Evolutionary conservation across 1,284 basidiomycete genomes (phyloP).

Genomic region (Heterobasidion parviporum): DNA sequence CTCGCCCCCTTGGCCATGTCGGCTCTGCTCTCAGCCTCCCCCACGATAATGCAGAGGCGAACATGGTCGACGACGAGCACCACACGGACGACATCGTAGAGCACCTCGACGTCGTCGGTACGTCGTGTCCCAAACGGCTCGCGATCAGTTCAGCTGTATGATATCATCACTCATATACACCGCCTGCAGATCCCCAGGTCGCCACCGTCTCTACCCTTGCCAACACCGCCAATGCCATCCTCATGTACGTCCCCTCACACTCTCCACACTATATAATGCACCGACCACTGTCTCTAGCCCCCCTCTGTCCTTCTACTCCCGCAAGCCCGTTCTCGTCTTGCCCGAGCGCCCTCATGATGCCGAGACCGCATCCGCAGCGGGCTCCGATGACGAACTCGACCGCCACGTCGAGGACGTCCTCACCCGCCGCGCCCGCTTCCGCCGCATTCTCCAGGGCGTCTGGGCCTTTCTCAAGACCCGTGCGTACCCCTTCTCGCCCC

Average conservation of each 20-base stretch:
- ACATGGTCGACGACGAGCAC: conserved; percentile 20
- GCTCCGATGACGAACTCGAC: conserved; percentile 64
- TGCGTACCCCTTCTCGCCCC: conserved; percentile 25
- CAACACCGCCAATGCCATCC: conserved; percentile 72
- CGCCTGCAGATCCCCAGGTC: conserved; percentile 57
- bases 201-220: conserved; percentile 63
- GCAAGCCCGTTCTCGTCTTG: conserved; percentile 58
- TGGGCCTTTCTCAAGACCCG: conserved; percentile 84
- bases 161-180: neutral
- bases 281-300: conserved; percentile 33
- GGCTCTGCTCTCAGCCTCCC: conserved; percentile 32
- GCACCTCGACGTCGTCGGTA: conserved; percentile 72
- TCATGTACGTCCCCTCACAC: conserved; percentile 36
- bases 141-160: neutral
- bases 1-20: conserved; percentile 24
- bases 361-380: conserved; percentile 23
- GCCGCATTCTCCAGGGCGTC: conserved; percentile 59
- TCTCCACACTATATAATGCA: conserved; percentile 4
- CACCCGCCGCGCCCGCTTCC: conserved; percentile 52
- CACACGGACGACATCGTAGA: conserved; percentile 71
- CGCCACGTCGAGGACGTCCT: conserved; percentile 77
- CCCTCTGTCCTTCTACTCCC: conserved; percentile 57
- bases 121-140: conserved; percentile 8
- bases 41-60: neutral
- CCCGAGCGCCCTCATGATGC: conserved; percentile 13